A percentile compares a stretch with the other conserved stretches of the same genome.
phyloP scores from a whole-genome alignment of 768 basidiomycete species.

The Boletales sp. region DNA sequence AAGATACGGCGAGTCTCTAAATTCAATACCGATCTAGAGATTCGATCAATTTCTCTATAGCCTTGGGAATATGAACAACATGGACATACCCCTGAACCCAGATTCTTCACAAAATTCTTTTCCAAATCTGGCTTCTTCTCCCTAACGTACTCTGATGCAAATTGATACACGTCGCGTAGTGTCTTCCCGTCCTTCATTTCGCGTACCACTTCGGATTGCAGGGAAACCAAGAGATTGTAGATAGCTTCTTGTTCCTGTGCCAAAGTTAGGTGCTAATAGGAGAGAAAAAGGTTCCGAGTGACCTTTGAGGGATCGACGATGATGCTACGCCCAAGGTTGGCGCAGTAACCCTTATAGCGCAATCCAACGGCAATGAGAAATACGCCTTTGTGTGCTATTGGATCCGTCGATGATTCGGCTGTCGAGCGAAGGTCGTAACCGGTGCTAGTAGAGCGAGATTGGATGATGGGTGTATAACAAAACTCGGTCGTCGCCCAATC shows the following conservation, averaged over 20 bases:
- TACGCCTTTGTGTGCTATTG: slow-evolving; percentile 84
- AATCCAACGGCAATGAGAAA: slow-evolving; percentile 85
- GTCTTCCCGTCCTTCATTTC: slow-evolving; percentile 77
- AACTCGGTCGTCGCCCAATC: slow-evolving; percentile 92
- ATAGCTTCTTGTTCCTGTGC: slow-evolving; percentile 86
- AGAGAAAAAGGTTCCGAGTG: background rate
- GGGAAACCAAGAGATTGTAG: slow-evolving; percentile 70
- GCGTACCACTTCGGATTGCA: slow-evolving; percentile 73
- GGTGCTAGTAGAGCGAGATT: slow-evolving; percentile 77
- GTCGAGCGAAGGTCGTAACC: slow-evolving; percentile 89
- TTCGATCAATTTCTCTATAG: background rate
- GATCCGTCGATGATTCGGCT: slow-evolving; percentile 80
- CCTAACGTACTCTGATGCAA: slow-evolving; percentile 64
- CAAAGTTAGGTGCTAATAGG: background rate
- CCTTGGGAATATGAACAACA: background rate
- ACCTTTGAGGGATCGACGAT: slow-evolving; percentile 93
- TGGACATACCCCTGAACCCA: slow-evolving; percentile 79
- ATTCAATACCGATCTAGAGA: slow-evolving; percentile 90
- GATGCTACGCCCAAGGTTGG: slow-evolving; percentile 90
- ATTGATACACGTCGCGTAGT: slow-evolving; percentile 79
- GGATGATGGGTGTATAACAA: slow-evolving; percentile 93
- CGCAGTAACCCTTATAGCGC: slow-evolving; percentile 90
- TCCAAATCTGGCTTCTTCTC: slow-evolving; percentile 81
- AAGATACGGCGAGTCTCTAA: slow-evolving; percentile 83
- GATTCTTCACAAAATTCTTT: slow-evolving; percentile 79